These are phyloP conservation scores for Musa acuminata DNA, from an alignment of 176 grass and related monocot species.

Conservation along the genomic window DNA sequence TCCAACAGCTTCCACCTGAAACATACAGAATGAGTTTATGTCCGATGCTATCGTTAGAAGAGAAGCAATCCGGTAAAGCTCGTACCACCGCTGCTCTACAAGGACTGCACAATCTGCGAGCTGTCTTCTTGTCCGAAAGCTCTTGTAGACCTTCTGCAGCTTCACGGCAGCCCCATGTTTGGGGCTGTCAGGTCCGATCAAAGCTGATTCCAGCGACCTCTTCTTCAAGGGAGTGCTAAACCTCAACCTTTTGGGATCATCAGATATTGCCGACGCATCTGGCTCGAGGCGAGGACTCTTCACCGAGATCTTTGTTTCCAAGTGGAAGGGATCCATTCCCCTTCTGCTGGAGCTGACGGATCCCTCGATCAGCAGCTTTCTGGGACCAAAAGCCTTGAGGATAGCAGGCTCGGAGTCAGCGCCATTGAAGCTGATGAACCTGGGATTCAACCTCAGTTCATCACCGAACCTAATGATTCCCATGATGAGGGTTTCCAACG, in stretches of 20 bases:
- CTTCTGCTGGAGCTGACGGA: slow-evolving; percentile 51
- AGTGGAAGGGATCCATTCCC: slow-evolving; percentile 30
- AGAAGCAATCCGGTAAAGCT: slow-evolving; percentile 2
- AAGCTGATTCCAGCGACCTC: slow-evolving; percentile 24
- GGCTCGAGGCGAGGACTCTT: slow-evolving; percentile 33
- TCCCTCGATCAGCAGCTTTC: slow-evolving; percentile 33
- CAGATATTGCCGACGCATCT: slow-evolving; percentile 21
- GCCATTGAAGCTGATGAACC: slow-evolving; percentile 42
- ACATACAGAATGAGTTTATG: neutral
- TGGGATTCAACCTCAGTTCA: slow-evolving; percentile 3
- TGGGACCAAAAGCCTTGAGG: slow-evolving; percentile 26
- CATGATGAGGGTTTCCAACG: neutral
- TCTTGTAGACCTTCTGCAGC: slow-evolving; percentile 85
- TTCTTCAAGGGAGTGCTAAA: slow-evolving; percentile 15
- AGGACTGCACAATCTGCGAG: slow-evolving; percentile 87
- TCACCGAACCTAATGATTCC: slow-evolving; percentile 1
- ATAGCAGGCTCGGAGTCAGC: slow-evolving; percentile 23
- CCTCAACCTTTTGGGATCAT: slow-evolving; percentile 10
- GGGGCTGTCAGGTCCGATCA: slow-evolving; percentile 40
- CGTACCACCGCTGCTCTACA: slow-evolving; percentile 82
- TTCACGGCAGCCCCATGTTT: slow-evolving; percentile 57
- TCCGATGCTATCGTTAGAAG: slow-evolving; percentile 6
- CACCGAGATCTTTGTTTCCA: slow-evolving; percentile 31
- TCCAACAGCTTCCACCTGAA: slow-evolving; percentile 86
- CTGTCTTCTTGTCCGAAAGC: slow-evolving; percentile 74